phyloP scores from a whole-genome alignment of 2,329 filamentous ascomycete species.

The Xylaria sp. region DNA sequence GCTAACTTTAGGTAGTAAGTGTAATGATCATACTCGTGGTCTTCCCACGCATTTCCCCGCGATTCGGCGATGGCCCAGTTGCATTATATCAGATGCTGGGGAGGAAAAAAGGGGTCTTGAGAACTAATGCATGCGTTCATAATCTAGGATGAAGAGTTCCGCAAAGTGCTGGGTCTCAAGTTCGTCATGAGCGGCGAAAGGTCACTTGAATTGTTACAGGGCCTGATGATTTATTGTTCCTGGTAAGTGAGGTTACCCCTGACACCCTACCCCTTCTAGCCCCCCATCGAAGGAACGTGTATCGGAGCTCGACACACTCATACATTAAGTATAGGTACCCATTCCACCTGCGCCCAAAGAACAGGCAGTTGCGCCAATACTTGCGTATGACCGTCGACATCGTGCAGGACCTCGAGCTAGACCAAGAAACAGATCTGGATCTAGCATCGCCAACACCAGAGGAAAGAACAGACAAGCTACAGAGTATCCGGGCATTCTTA shows the following conservation, averaged over 20 bases:
- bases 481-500: conserved; percentile 50
- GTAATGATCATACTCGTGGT: not conserved
- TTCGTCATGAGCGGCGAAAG: conserved; percentile 60
- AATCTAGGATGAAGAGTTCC: conserved; percentile 54
- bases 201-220: conserved; percentile 59
- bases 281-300: not conserved
- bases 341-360: conserved; percentile 56
- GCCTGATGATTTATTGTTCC: conserved; percentile 58
- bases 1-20: not conserved
- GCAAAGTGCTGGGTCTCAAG: conserved; percentile 58
- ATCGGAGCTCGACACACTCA: not conserved
- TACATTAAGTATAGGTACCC: conserved; percentile 48
- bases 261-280: conserved; percentile 2
- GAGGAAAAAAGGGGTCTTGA: not conserved
- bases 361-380: conserved; percentile 53
- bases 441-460: conserved; percentile 21
- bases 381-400: conserved; percentile 56
- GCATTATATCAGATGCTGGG: too few relatives aligned
- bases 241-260: conserved; percentile 47
- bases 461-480: conserved; percentile 38
- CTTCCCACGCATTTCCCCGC: too few relatives aligned
- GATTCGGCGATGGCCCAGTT: too few relatives aligned
- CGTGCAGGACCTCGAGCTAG: conserved; percentile 52
- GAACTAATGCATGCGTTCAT: not conserved
- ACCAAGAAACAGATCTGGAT: conserved; percentile 41